These are phyloP conservation scores for Ogataea allantospora DNA, from an alignment of 805 yeast species.

Conservation along the genomic window DNA sequence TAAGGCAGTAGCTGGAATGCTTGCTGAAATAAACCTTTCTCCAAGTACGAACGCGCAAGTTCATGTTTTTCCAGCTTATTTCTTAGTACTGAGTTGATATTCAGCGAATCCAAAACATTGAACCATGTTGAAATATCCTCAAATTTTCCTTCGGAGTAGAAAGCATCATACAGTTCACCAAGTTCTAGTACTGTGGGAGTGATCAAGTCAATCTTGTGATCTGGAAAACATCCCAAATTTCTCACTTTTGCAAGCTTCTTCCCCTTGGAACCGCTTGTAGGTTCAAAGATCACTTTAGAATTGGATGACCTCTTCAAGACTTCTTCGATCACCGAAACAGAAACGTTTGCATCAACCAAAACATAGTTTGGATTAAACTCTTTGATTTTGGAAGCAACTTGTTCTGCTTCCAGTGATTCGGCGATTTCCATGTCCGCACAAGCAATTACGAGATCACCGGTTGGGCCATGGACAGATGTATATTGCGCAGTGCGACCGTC, in stretches of 20 bases:
- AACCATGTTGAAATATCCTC: conserved; percentile 70
- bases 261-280: conserved; percentile 72
- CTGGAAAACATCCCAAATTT: conserved; percentile 46
- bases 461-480: conserved; percentile 57
- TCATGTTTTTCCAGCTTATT: conserved; percentile 40
- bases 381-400: conserved; percentile 42
- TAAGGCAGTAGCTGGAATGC: conserved; percentile 73
- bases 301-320: conserved; percentile 32
- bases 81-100: conserved; percentile 46
- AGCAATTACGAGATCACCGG: conserved; percentile 69
- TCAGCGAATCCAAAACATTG: conserved; percentile 61
- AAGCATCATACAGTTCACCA: conserved; percentile 48
- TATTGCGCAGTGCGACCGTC: conserved; percentile 61
- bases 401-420: conserved; percentile 45
- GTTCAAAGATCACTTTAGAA: conserved; percentile 58
- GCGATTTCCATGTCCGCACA: conserved; percentile 82
- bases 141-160: conserved; percentile 40
- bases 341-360: conserved; percentile 69
- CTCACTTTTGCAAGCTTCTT: conserved; percentile 39
- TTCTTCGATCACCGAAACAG: conserved; percentile 39
- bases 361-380: conserved; percentile 46
- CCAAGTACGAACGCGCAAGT: conserved; percentile 29
- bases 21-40: conserved; percentile 58
- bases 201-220: conserved; percentile 42
- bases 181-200: conserved; percentile 76